Conservation (phyloP, 2,329 filamentous ascomycete species). For the Cryphonectria naterciae region DNA sequence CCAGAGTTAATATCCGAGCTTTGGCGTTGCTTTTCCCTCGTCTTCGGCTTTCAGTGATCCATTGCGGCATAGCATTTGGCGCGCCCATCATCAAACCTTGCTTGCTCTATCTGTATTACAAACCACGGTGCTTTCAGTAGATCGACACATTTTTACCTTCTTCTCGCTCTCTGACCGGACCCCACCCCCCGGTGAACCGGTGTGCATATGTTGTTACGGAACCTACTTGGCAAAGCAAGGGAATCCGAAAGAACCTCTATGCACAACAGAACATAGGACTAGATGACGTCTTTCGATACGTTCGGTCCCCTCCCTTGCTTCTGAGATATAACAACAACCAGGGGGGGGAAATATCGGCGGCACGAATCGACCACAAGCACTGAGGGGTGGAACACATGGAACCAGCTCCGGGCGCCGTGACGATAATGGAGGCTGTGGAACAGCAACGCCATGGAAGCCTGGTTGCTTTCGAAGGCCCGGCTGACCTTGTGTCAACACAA, state of each 20-base stretch:
- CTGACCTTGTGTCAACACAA: slow-evolving; percentile 60
- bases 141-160: background rate
- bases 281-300: background rate
- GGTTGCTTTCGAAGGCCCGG: slow-evolving; percentile 63
- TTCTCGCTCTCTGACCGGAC: background rate
- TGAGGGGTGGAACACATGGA: background rate
- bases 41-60: slow-evolving; percentile 11
- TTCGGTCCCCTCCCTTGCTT: background rate
- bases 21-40: slow-evolving; percentile 6
- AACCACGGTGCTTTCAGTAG: background rate
- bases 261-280: background rate
- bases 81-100: slow-evolving; percentile 5
- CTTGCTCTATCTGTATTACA: background rate
- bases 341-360: background rate
- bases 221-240: background rate
- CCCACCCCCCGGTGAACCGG: background rate
- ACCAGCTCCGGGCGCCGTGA: background rate
- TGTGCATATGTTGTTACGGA: background rate
- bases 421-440: slow-evolving; percentile 16
- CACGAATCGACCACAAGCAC: background rate
- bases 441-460: slow-evolving; percentile 51
- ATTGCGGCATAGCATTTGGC: slow-evolving; percentile 4
- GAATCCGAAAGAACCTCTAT: background rate
- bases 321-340: background rate
- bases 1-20: background rate